Evolutionary conservation across 345 rosid species (phyloP), one percentile per base, ranked within the genome.

Genomic region (Brassica rapa): DNA sequence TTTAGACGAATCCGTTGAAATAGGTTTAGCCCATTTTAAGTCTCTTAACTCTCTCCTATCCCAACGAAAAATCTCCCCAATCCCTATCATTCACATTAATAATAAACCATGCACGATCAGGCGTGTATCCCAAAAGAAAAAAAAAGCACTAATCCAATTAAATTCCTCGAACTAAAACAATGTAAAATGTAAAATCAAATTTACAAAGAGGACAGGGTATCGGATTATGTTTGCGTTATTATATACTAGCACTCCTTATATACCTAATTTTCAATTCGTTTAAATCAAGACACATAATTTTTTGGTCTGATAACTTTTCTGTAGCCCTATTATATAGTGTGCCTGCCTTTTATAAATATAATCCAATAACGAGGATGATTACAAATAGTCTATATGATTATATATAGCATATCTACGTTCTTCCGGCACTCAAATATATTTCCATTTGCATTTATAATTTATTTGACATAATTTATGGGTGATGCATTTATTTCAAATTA

Each of bases 401-500:
- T 71, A 30, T 49, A 19, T 21, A 73, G 35, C 27, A 62, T 70
- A 57, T 30, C 33, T 41, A 39, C 29, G 33, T 62, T 64, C 33
- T 77, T 53, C 39, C 4, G 51, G 78, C 32, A 68, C 64, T 68
- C 53, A 10, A 49, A 33, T 51, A 60, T 60, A 49, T 60, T 60
- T 9, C 23, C 23, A 35, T 68, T 53, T 15, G 65, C 66, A 79
- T 79, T 60, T 11, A 24, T 49, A 73, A 19, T 29, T 67, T 49
- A 62, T 69, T 49, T 32, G 65, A 79, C 70, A 73, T 43, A 74
- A 74, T 68, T 35, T 80, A 39, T 68, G 60, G 79, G 61, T 80
- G 74, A 80, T 68, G 66, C 82, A 80, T 80, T 80, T 73, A 80
- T 68, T 74, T 69, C 82, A 73, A 64, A 62, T 68, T 67, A 73